Base-by-base conservation (phyloP, 2,329 filamentous ascomycete genomes). In the Alternaria sp. region DNA sequence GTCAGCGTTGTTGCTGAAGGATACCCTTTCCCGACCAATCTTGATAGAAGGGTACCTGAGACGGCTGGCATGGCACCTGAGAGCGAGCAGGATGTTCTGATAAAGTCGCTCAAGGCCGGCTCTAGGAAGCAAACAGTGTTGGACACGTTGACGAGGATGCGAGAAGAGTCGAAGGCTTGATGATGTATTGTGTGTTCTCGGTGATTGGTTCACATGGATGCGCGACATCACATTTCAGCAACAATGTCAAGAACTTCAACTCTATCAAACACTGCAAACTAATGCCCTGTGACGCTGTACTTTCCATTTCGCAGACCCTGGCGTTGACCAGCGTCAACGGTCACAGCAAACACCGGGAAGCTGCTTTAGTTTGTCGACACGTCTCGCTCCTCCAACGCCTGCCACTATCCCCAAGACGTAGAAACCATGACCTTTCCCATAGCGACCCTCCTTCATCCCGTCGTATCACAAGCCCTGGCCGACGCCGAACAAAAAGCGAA, bases 1-100 rank as follows among this genome's bases (percentile, higher is more conserved):
- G 74, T 89, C 0, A 73, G 78, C 5, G 84, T 86, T 12, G 77
- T 89, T 6, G 86, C 80, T 0, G 85, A 89, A 32, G 88, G 86
- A 0, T 89, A 89, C 73, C 84, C 87, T 2, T 90, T 90, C 64
- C 87, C 87, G 0, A 89, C 87, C 6, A 89, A 90, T 73, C 66
- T 90, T 52, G 87, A 90, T 69, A 81, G 77, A 3, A 82, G 87
- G 51, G 83, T 86, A 1, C 88, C 88, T 0, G 83, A 82, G 28
- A 83, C 83, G 1, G 84, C 83, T 46, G 87, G 84, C 0, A 88
- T 89, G 87, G 86, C 87, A 10, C 87, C 87, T 4, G 83, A 85
- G 70, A 88, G 85, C 64, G 87, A 89, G 77, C 84, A 88, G 70
- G 83, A 86, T 57, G 46, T 88, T 12, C 63, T 89, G 28, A 49